These are phyloP conservation scores for Mycena alexandri DNA, from an alignment of 768 basidiomycete species.

Conservation along the genomic window DNA sequence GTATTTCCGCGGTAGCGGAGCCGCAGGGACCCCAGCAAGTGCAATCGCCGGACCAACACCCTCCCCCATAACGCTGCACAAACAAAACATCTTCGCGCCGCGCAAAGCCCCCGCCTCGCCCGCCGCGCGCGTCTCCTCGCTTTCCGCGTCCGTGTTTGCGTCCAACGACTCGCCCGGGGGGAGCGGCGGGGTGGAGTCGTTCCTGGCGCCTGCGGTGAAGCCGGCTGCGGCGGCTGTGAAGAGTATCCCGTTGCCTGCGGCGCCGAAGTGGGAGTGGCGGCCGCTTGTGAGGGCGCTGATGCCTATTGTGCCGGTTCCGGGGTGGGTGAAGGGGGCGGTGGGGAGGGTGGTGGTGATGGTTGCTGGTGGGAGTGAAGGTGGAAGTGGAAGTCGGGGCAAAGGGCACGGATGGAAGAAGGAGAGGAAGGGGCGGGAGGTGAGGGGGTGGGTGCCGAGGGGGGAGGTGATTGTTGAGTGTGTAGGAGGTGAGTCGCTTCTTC, in stretches of 20 bases:
- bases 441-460: conserved; percentile 68
- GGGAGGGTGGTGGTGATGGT: not conserved
- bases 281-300: not conserved
- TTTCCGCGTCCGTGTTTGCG: conserved; percentile 39
- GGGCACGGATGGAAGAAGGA: conserved; percentile 59
- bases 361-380: conserved; percentile 64
- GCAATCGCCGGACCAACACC: conserved; percentile 42
- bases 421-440: conserved; percentile 64
- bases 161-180: conserved; percentile 41
- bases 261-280: not conserved
- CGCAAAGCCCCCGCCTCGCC: conserved; percentile 59
- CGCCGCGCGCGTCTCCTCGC: conserved; percentile 61
- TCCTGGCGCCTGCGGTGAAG: conserved; percentile 50
- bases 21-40: conserved; percentile 12
- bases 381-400: too few species aligned
- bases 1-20: conserved; percentile 38
- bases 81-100: conserved; percentile 59
- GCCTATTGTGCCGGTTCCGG: not conserved
- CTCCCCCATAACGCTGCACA: conserved; percentile 51
- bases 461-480: conserved; percentile 73
- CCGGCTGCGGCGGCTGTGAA: conserved; percentile 50
- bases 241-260: conserved; percentile 49
- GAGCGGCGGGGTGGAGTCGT: conserved; percentile 65
- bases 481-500: conserved; percentile 61
- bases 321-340: not conserved